These are phyloP conservation scores for Naganishia sp. DNA, from an alignment of 1,284 basidiomycete genomes.

Conservation along the genomic window DNA sequence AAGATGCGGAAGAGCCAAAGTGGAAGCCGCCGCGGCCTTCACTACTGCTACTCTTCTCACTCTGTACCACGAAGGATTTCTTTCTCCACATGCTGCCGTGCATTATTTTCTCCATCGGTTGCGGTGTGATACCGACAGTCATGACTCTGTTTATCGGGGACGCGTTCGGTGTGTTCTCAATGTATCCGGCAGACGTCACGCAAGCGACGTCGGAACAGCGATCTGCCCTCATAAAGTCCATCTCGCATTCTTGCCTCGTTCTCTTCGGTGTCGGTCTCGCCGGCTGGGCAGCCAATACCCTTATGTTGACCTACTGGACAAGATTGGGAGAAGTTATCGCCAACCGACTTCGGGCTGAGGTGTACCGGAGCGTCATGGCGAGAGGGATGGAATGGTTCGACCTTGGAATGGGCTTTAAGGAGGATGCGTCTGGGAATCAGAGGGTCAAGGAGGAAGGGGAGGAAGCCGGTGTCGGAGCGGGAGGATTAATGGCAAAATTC, in stretches of 20 bases:
- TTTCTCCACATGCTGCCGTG: conserved; percentile 69
- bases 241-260: conserved; percentile 66
- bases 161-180: conserved; percentile 75
- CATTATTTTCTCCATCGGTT: conserved; percentile 64
- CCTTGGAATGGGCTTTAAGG: conserved; percentile 69
- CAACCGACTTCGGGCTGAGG: conserved; percentile 65
- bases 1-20: not conserved
- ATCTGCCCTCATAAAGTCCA: conserved; percentile 61
- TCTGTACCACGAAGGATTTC: conserved; percentile 62
- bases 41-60: conserved; percentile 66
- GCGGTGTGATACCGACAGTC: conserved; percentile 81
- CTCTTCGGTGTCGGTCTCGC: conserved; percentile 71
- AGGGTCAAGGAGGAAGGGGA: conserved; percentile 55
- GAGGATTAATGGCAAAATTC: conserved; percentile 92
- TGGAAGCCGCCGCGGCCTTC: conserved; percentile 58
- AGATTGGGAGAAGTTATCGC: conserved; percentile 80
- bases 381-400: conserved; percentile 89
- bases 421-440: conserved; percentile 38
- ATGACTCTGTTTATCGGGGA: conserved; percentile 90
- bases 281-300: conserved; percentile 70
- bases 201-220: conserved; percentile 56
- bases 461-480: conserved; percentile 69
- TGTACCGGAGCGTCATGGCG: conserved; percentile 69
- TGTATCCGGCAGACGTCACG: conserved; percentile 54
- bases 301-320: conserved; percentile 81